Conservation (phyloP, 306 rosid genomes). For the Hylodesmum podocarpum region DNA sequence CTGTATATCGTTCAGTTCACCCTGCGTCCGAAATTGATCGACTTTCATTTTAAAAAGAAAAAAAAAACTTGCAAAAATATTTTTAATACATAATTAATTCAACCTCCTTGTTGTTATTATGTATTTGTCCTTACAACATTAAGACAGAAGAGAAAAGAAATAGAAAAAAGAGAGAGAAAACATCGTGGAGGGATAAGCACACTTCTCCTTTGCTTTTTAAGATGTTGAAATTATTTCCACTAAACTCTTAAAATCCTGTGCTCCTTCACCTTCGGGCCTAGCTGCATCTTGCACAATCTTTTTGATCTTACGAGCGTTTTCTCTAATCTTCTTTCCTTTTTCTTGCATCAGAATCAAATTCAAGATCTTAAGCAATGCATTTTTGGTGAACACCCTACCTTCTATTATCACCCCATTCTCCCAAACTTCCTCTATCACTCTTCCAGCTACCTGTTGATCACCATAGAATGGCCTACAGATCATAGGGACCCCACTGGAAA, state of each 20-base stretch:
- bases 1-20: too few species aligned
- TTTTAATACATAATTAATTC: too few species aligned
- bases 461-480: constrained; percentile 49
- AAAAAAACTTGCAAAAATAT: too few species aligned
- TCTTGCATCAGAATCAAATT: constrained; percentile 27
- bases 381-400: constrained; percentile 33
- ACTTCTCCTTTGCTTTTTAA: too few species aligned
- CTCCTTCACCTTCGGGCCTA: constrained; percentile 22
- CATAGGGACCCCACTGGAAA: constrained; percentile 42
- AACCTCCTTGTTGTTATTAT: too few species aligned
- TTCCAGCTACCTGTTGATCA: constrained; percentile 37
- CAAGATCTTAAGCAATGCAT: constrained; percentile 34
- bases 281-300: constrained; percentile 1
- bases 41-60: too few species aligned
- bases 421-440: constrained; percentile 38
- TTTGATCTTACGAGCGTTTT: not conserved
- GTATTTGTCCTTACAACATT: too few species aligned
- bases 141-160: too few species aligned
- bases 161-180: too few species aligned
- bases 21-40: too few species aligned
- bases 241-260: constrained; percentile 22
- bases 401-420: constrained; percentile 31
- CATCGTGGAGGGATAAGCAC: too few species aligned
- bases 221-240: constrained; percentile 15
- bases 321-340: constrained; percentile 32